Evolutionary conservation across 495 filamentous ascomycete genomes (phyloP).

Genomic region (Aspergillus funiculosus): DNA sequence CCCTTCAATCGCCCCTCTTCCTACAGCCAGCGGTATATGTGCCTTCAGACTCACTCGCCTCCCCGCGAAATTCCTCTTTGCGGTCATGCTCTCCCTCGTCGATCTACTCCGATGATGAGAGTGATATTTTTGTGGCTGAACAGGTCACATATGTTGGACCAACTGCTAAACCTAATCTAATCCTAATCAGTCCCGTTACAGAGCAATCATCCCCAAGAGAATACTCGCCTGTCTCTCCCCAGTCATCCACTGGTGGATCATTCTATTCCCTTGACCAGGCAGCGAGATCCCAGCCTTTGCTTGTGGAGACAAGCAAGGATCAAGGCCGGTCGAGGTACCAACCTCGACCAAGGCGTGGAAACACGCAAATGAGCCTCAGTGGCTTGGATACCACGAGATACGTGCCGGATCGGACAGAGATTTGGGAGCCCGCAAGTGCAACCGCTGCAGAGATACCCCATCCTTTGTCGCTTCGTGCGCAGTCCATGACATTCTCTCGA

Average conservation of each 20-base stretch:
- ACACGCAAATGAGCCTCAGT: slow-evolving; percentile 6
- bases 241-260: slow-evolving; percentile 7
- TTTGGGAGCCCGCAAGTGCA: slow-evolving; percentile 21
- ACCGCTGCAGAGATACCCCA: slow-evolving; percentile 26
- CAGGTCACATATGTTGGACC: slow-evolving; percentile 35
- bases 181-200: slow-evolving; percentile 33
- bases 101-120: slow-evolving; percentile 31
- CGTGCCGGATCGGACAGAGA: slow-evolving; percentile 7
- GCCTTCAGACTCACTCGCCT: slow-evolving; percentile 22
- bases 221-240: background rate
- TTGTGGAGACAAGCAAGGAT: slow-evolving; percentile 7
- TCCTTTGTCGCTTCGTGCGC: slow-evolving; percentile 12
- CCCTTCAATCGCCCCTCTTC: slow-evolving; percentile 32
- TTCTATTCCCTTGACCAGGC: slow-evolving; percentile 8
- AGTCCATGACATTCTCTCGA: slow-evolving; percentile 23
- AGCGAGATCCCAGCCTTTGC: slow-evolving; percentile 14
- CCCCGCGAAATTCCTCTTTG: slow-evolving; percentile 12
- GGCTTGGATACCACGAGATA: slow-evolving; percentile 11
- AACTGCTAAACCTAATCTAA: slow-evolving; percentile 30
- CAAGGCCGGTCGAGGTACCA: background rate
- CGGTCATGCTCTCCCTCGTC: slow-evolving; percentile 32
- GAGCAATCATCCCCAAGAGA: slow-evolving; percentile 9
- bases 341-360: slow-evolving; percentile 4
- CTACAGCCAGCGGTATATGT: slow-evolving; percentile 33
- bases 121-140: slow-evolving; percentile 35